Base-by-base conservation (phyloP, 2,329 filamentous ascomycete species). In the Tricladium varicosporioides region DNA sequence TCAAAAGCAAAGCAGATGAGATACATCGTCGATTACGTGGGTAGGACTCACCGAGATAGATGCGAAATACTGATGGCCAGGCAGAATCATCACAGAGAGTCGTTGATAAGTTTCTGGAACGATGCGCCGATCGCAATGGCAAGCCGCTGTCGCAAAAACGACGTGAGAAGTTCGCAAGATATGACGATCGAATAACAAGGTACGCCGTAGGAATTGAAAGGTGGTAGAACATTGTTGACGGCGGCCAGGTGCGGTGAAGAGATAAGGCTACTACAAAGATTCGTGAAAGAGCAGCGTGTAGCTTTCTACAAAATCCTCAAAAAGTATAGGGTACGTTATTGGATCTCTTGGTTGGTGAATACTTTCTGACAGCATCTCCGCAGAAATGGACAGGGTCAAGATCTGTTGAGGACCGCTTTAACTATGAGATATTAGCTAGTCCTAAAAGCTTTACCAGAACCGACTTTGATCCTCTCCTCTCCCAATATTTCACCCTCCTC, bases 301-400 rank as follows among this genome's bases (percentile, higher is more conserved):
- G 91, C 88, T 3, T 92, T 95, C 66, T 82, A 84, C 54, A 95
- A 95, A 74, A 86, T 95, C 40, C 76, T 92, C 33, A 94, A 93
- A 71, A 95, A 95, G 70, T 93, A 94, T 74, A 82, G 79, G 77
- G 82, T 83, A 73, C n/a, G 74, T 56, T 51, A n/a, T 7, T 27
- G 22, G 22, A 27, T 4, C 22, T 27, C 22, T 7, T 4, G 3
- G 22, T 7, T 27, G 22, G 22, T 7, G 22, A 27, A 27, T 27
- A 4, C 22, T 27, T 27, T 4, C 22, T 27, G 7, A 27, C 22
- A 15, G 14, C 33, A 19, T 51, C 48, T 36, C 77, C 16, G 22
- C 16, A 87, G 80, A 92, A 92, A 80, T 94, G 91, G 91, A 93
- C 90, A 2, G 85, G 85, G 43, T 92, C 89, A 18, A 78, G 78